Evolutionary conservation across 345 rosid species (phyloP).

Genomic region (Gossypium turneri): DNA sequence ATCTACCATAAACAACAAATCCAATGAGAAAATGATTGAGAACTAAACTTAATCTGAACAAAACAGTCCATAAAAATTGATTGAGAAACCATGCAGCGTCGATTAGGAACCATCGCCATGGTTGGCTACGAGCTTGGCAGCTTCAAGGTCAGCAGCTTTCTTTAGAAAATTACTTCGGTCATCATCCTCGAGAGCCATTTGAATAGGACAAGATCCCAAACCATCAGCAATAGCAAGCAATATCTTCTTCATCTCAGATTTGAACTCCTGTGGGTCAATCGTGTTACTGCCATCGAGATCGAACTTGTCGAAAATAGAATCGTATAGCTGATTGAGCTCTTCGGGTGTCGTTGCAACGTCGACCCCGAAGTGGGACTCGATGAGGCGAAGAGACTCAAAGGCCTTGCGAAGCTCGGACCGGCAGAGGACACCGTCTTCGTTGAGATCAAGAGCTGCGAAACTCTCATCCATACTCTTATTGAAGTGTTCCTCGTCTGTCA

Average conservation of each 20-base stretch:
- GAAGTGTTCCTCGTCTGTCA: constrained; percentile 48
- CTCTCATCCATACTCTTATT: constrained; percentile 41
- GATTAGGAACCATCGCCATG: background rate
- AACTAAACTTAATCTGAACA: no score
- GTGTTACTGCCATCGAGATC: constrained; percentile 55
- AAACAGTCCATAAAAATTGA: no score
- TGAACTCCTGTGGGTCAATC: constrained; percentile 52
- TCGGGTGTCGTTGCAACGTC: constrained; percentile 51
- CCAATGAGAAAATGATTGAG: background rate
- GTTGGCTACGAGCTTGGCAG: constrained; percentile 33
- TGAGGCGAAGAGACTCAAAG: constrained; percentile 56
- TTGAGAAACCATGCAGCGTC: background rate
- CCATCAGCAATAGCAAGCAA: constrained; percentile 79
- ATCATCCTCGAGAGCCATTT: constrained; percentile 62
- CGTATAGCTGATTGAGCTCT: constrained; percentile 48
- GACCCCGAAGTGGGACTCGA: constrained; percentile 60
- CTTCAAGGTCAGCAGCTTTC: constrained; percentile 71
- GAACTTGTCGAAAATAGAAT: constrained; percentile 63
- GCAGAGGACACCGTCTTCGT: constrained; percentile 70
- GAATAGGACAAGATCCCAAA: constrained; percentile 56
- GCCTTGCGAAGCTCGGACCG: constrained; percentile 58
- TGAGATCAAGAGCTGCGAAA: constrained; percentile 45
- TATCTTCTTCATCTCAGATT: constrained; percentile 61
- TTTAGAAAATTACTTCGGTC: constrained; percentile 41
- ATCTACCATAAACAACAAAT: background rate